phyloP scores from a whole-genome alignment of 805 yeast species.

The Saccharomycopsis sp. region DNA sequence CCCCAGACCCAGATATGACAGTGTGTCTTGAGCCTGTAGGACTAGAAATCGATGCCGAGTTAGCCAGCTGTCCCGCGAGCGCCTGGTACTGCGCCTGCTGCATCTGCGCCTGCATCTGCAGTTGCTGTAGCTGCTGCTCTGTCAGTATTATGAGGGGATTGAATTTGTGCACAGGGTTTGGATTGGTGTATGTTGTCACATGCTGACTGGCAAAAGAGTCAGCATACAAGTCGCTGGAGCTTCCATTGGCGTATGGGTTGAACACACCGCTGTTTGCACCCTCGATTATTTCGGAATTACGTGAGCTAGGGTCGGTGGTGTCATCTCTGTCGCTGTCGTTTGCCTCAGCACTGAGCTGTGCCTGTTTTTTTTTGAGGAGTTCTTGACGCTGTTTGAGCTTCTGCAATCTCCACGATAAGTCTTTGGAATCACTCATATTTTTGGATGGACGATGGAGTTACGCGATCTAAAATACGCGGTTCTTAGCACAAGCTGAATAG shows the following conservation, averaged over 20 bases:
- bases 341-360: conserved; percentile 2
- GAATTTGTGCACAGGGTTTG: conserved; percentile 14
- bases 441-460: neutral
- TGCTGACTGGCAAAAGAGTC: neutral
- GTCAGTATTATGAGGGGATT: conserved; percentile 6
- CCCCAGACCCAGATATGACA: neutral
- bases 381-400: conserved; percentile 16
- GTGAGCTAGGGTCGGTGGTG: neutral
- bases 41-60: neutral
- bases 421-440: conserved; percentile 4
- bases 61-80: neutral
- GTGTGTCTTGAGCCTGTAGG: neutral
- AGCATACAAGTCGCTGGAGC: neutral
- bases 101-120: too few relatives aligned
- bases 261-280: neutral
- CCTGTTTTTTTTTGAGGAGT: conserved; percentile 3
- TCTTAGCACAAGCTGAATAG: too few relatives aligned
- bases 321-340: neutral
- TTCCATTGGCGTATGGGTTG: neutral
- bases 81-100: neutral
- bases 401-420: conserved; percentile 19
- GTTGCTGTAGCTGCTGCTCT: conserved; percentile 1
- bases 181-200: conserved; percentile 12
- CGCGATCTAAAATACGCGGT: neutral
- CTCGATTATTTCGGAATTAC: neutral